Base-by-base conservation (phyloP, 1,139 yeast species). In the Meyerozyma sp. region DNA sequence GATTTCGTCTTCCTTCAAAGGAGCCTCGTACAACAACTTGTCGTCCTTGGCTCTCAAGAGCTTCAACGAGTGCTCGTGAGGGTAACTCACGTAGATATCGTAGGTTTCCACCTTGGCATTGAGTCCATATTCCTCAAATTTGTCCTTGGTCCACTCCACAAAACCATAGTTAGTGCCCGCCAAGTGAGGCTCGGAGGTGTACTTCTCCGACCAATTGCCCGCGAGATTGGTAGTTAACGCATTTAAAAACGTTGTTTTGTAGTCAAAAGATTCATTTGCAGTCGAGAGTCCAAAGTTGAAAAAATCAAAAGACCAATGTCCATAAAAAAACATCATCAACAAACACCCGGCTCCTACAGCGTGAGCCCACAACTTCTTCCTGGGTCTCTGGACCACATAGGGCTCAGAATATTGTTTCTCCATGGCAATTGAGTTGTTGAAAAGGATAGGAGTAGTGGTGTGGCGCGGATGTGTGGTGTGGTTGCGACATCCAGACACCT, bases 111-210 rank as follows among this genome's bases (percentile, higher is more conserved):
- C 54, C 23, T 63, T 58, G 0, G 85, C 70, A n/a, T 68, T 61
- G 44, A 82, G 63, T 0, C 84, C 86, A 30, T 69, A 84, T 50
- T 82, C 84, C 44, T 69, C 73, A 54, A 83, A 82, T 57, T 81
- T 80, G 6, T 66, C 65, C 36, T 68, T 66, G 8, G 94, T 84
- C 77, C 84, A 87, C 42, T 84, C 70, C 14, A 81, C 93, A 47
- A 84, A 66, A 10, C 68, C 79, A 44, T 67, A 63, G 55, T 82
- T 82, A 34, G 82, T 77, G 8, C 95, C 95, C 1, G 93, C 89
- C 46, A 86, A 66, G 58, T 86, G 95, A 2, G 85, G 77, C 42
- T 74, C 78, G 11, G 72, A 56, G 4, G 89, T 80, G 55, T 82
- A 84, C 29, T 62, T 67, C 45, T 70, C 53, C 3, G 77, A 66